Percentiles rank a stretch among this genome's conserved stretches.
phyloP scores from a whole-genome alignment of 2,329 filamentous ascomycete species.

The Nigrograna mackinnonii region DNA sequence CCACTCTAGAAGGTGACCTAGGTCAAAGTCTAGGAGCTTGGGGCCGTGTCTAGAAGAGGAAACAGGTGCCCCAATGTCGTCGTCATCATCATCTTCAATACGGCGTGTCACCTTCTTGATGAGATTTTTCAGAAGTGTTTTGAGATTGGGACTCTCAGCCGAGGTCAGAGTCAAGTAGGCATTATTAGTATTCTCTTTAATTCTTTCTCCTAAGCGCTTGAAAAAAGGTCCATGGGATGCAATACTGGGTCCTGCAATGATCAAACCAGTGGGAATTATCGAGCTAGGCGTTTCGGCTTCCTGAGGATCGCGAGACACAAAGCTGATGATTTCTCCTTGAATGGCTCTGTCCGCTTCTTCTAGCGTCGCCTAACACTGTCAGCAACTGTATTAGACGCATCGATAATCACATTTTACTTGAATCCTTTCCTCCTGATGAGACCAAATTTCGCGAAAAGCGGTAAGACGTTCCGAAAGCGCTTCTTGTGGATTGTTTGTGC shows the following conservation, averaged over 20 bases:
- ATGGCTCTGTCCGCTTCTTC: constrained; percentile 44
- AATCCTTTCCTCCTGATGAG: constrained; percentile 64
- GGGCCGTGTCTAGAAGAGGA: constrained; percentile 53
- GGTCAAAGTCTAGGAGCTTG: constrained; percentile 76
- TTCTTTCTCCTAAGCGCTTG: constrained; percentile 61
- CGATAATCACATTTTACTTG: constrained; percentile 47
- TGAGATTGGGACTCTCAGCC: constrained; percentile 73
- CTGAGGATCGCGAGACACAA: constrained; percentile 35
- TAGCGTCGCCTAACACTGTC: constrained; percentile 36
- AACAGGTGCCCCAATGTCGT: constrained; percentile 25
- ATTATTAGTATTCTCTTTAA: constrained; percentile 49
- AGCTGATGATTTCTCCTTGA: constrained; percentile 41
- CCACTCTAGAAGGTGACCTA: constrained; percentile 69
- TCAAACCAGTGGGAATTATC: constrained; percentile 70
- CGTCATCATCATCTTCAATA: constrained; percentile 60
- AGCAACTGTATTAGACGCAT: constrained; percentile 8
- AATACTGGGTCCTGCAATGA: constrained; percentile 78
- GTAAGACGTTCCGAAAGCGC: constrained; percentile 54
- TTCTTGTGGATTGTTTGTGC: constrained; percentile 25
- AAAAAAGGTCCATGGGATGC: constrained; percentile 77
- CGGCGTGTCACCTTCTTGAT: constrained; percentile 67
- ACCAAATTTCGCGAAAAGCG: constrained; percentile 68
- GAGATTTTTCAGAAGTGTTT: constrained; percentile 71
- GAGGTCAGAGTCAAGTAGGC: constrained; percentile 70
- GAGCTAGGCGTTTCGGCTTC: constrained; percentile 29